Base-by-base conservation (phyloP, 2,329 filamentous ascomycete species). In the Dothideomycetes sp. region DNA sequence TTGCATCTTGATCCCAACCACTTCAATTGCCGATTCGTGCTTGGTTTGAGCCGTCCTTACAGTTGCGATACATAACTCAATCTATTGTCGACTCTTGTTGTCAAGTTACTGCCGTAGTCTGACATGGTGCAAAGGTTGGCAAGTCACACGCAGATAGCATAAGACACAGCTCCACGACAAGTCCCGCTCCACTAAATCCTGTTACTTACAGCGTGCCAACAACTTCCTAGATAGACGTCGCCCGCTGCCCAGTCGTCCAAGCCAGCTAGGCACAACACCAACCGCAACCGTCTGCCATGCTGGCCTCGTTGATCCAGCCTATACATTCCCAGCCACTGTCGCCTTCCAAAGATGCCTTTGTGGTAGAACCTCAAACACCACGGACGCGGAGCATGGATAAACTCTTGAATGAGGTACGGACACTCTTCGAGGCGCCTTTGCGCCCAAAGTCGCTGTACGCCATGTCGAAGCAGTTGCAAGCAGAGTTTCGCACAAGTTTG, bases 401-500 rank as follows among this genome's bases (percentile, higher is more conserved):
- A 47, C 62, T 69, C 46, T 47, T 67, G 46, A 54, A 52, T 30
- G 67, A 70, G 47, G 55, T 65, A 30, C 58, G 62, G 51, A 50
- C 52, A 32, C 56, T 62, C 29, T 62, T 71, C 43, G 64, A 68
- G 51, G 59, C 61, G 40, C 62, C 65, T 12, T 55, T 70, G 27
- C 57, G 64, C 13, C 48, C 60, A 12, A 52, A 56, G 23, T 59
- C 59, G 33, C 53, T 70, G 45, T 55, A 67, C 42, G 54, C 55
- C 19, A 67, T 70, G 53, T 71, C 68, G 27, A 49, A 48, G 33
- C 53, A 57, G 44, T 53, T 71, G 45, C 63, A 67, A 45, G 59
- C 62, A 17, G 73, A 79, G 49, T 76, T 78, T 50, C 60, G 62
- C 37, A 63, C 69, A 36, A 71, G 70, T 49, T 60, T 79, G 20